phyloP scores from a whole-genome alignment of 257 asterid genomes.

The Nicotiana obtusifolia region DNA sequence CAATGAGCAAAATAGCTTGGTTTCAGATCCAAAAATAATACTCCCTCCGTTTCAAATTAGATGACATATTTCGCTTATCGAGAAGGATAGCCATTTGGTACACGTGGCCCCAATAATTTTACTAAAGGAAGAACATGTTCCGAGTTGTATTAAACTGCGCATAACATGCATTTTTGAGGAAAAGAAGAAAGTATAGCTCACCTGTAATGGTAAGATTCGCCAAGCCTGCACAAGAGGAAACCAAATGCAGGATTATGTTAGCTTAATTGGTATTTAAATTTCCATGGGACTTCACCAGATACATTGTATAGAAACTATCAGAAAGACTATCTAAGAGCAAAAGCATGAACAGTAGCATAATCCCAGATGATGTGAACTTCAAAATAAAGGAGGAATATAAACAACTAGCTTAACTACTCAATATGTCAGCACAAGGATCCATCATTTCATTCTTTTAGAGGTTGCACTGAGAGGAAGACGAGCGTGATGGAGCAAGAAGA shows the following conservation, averaged over 20 bases:
- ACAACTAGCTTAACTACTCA: neutral
- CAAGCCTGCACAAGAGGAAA: conserved; percentile 60
- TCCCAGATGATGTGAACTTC: neutral
- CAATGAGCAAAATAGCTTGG: neutral
- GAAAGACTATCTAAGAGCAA: neutral
- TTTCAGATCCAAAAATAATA: neutral
- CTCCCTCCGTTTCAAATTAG: too few species aligned
- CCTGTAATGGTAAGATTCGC: conserved; percentile 80
- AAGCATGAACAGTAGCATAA: neutral
- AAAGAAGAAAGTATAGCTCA: conserved; percentile 18
- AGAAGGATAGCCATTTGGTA: neutral
- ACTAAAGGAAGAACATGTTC: neutral
- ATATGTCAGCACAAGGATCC: neutral
- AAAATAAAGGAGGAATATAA: neutral
- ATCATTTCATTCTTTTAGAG: neutral
- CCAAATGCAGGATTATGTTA: neutral
- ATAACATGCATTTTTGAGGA: neutral
- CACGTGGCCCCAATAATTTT: neutral
- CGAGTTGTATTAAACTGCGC: neutral
- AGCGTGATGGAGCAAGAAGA: neutral
- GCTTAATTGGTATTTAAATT: neutral
- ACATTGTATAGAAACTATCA: neutral
- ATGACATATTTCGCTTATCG: too few species aligned
- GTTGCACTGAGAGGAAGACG: neutral
- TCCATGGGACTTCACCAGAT: neutral